phyloP scores from a whole-genome alignment of 176 grass and related monocot genomes.

The Ensete ventricosum region DNA sequence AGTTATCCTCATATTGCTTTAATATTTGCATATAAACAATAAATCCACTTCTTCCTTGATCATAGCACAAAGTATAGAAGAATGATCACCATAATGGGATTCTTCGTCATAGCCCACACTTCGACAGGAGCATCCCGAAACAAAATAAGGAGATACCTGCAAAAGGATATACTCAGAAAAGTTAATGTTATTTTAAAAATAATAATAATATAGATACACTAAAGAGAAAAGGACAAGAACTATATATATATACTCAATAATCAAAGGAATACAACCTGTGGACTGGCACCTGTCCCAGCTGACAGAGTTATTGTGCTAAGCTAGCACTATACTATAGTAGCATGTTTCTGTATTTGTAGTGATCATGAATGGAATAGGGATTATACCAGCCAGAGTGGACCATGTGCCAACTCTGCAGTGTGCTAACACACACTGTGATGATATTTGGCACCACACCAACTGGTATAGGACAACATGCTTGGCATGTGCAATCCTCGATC shows the following conservation, averaged over 20 bases:
- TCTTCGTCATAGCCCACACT: slow-evolving; percentile 99
- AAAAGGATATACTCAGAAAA: slow-evolving; percentile 7
- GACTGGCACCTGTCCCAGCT: neutral
- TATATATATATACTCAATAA: neutral
- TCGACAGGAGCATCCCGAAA: slow-evolving; percentile 98
- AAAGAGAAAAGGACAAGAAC: neutral
- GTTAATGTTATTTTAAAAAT: neutral
- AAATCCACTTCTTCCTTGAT: neutral
- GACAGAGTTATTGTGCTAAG: neutral
- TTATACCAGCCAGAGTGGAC: too few species aligned
- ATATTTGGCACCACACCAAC: neutral
- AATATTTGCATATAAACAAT: neutral
- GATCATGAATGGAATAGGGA: too few species aligned
- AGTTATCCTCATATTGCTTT: neutral
- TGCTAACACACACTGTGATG: too few species aligned
- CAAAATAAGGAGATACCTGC: slow-evolving; percentile 92
- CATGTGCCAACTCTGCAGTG: too few species aligned
- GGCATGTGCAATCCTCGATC: neutral
- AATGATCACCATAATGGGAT: slow-evolving; percentile 79
- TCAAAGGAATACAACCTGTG: neutral
- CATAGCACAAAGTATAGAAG: neutral
- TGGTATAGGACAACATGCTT: neutral
- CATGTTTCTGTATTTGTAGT: neutral
- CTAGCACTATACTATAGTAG: neutral
- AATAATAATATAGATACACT: neutral